Percentiles rank a stretch among this genome's conserved stretches.
Conservation (phyloP, 1,139 yeast species). For the Hyphopichia wangnamkhiaoensis region DNA sequence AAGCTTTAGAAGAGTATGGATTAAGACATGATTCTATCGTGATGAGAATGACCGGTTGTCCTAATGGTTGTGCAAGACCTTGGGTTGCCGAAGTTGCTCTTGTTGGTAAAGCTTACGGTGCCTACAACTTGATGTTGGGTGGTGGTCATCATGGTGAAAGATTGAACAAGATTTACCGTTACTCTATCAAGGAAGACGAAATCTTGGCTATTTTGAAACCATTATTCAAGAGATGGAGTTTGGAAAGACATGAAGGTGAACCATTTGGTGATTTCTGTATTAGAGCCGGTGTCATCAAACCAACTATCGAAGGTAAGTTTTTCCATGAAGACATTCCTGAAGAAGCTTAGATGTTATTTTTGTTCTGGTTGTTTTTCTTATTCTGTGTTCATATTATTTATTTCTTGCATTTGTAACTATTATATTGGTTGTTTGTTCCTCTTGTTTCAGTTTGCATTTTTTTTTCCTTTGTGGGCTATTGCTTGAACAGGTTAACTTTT, state of each 20-base stretch:
- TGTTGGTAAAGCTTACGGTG: constrained; percentile 93
- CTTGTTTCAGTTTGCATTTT: no score
- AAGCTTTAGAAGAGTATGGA: constrained; percentile 85
- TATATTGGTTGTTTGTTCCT: no score
- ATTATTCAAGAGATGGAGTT: constrained; percentile 89
- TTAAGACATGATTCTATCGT: constrained; percentile 92
- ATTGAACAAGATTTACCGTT: constrained; percentile 84
- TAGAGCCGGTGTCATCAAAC: constrained; percentile 82
- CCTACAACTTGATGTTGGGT: constrained; percentile 92
- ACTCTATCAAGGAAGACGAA: constrained; percentile 89
- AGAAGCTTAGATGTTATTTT: constrained; percentile 46
- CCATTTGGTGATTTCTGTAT: constrained; percentile 94
- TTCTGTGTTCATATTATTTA: no score
- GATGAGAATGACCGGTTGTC: constrained; percentile 99
- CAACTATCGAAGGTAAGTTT: constrained; percentile 85
- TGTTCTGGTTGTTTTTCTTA: no score
- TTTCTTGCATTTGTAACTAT: no score
- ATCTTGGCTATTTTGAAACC: constrained; percentile 77
- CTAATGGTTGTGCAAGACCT: constrained; percentile 98
- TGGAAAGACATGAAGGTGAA: constrained; percentile 87
- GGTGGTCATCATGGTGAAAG: constrained; percentile 97
- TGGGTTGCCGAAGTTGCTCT: constrained; percentile 97
- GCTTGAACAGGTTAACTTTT: no score
- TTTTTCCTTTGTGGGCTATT: no score
- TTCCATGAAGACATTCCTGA: constrained; percentile 95